A percentile compares a stretch with the other conserved stretches of the same genome.
These are phyloP conservation scores for Debaryomyces fabryi DNA, from an alignment of 1,139 yeast genomes.

Conservation along the genomic window DNA sequence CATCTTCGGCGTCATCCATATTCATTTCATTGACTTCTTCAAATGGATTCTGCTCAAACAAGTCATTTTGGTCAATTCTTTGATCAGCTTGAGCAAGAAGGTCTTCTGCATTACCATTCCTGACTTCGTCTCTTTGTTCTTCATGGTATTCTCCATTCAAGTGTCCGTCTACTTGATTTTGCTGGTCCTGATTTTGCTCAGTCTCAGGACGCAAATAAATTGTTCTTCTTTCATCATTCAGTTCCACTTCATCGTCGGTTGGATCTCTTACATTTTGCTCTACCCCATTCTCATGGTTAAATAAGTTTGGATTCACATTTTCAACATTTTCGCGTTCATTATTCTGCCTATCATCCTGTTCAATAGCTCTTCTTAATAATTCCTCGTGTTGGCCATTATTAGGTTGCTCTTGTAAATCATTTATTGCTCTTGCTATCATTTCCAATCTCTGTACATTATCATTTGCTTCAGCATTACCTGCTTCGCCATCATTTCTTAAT, in stretches of 20 bases:
- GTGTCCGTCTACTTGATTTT: background rate
- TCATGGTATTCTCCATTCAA: background rate
- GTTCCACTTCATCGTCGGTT: constrained; percentile 11
- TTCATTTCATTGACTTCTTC: constrained; percentile 11
- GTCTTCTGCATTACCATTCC: constrained; percentile 10
- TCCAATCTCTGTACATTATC: constrained; percentile 30
- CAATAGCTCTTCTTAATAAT: constrained; percentile 24
- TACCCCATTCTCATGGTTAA: constrained; percentile 10
- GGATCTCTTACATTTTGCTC: constrained; percentile 8
- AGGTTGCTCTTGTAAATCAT: constrained; percentile 30
- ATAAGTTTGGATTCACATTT: constrained; percentile 1
- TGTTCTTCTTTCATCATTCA: constrained; percentile 10
- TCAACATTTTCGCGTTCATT: constrained; percentile 9
- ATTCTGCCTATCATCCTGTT: constrained; percentile 10
- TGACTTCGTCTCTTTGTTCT: constrained; percentile 15
- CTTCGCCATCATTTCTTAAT: constrained; percentile 28
- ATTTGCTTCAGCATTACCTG: constrained; percentile 26
- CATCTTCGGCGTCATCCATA: background rate
- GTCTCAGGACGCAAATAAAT: constrained; percentile 9
- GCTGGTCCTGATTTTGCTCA: constrained; percentile 3
- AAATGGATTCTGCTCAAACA: constrained; percentile 1
- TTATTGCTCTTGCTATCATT: constrained; percentile 33
- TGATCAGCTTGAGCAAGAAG: constrained; percentile 8
- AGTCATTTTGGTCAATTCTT: constrained; percentile 16
- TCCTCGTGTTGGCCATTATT: constrained; percentile 21